These are phyloP conservation scores for Pichia ethanolica DNA, from an alignment of 805 yeast species.

Conservation along the genomic window DNA sequence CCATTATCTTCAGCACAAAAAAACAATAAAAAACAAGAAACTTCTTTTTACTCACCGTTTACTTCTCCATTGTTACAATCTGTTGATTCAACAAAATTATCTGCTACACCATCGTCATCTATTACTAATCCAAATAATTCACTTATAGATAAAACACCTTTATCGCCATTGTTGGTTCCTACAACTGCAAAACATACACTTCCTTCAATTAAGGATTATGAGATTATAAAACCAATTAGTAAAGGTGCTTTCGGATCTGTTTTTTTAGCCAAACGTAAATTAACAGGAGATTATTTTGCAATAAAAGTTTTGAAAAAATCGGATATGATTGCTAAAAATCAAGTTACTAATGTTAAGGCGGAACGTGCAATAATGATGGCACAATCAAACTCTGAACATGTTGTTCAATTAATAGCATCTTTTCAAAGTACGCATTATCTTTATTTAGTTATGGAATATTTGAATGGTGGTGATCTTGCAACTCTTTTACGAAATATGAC, in stretches of 20 bases:
- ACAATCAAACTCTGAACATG: slow-evolving; percentile 87
- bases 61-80: slow-evolving; percentile 53
- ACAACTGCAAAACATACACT: slow-evolving; percentile 46
- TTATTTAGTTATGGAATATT: slow-evolving; percentile 91
- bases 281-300: slow-evolving; percentile 93
- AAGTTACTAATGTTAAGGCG: slow-evolving; percentile 86
- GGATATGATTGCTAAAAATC: slow-evolving; percentile 96
- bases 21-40: slow-evolving; percentile 28
- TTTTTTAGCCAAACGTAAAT: slow-evolving; percentile 69
- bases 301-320: slow-evolving; percentile 85
- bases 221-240: slow-evolving; percentile 84
- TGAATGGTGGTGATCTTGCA: slow-evolving; percentile 94
- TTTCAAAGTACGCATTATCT: slow-evolving; percentile 85
- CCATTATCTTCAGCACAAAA: slow-evolving; percentile 59
- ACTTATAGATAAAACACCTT: slow-evolving; percentile 47
- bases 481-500: slow-evolving; percentile 78
- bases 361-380: slow-evolving; percentile 98
- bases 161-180: slow-evolving; percentile 74
- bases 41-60: slow-evolving; percentile 7
- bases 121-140: not conserved
- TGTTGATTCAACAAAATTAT: slow-evolving; percentile 29
- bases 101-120: not conserved
- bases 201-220: slow-evolving; percentile 83
- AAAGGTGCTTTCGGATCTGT: slow-evolving; percentile 98
- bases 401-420: slow-evolving; percentile 79